A percentile compares a stretch with the other conserved stretches of the same genome.
Evolutionary conservation across 345 rosid genomes (phyloP).

Genomic region (Syzygium aromaticum): DNA sequence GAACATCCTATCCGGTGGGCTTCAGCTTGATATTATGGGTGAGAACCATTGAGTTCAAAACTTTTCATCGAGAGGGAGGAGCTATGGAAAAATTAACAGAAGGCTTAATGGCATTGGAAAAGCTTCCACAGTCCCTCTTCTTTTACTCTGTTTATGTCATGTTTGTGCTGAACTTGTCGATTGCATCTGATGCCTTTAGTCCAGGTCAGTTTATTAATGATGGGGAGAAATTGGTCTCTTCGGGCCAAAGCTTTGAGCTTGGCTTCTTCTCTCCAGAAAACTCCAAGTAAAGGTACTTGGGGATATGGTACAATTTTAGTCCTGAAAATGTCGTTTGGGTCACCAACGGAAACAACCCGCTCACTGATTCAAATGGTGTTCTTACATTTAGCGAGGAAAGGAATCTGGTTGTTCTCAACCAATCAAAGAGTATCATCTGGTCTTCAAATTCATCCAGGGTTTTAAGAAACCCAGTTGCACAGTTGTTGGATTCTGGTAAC

Average conservation of each 20-base stretch:
- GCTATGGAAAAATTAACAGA: neutral
- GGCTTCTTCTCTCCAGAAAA: conserved; percentile 6
- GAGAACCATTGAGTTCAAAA: neutral
- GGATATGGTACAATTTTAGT: conserved; percentile 20
- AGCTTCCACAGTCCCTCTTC: neutral
- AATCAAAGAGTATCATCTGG: conserved; percentile 2
- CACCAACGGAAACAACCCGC: conserved; percentile 25
- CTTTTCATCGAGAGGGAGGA: neutral
- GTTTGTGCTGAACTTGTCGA: neutral
- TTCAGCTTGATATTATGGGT: neutral
- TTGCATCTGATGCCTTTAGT: neutral
- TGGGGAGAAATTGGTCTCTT: neutral
- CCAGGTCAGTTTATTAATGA: neutral
- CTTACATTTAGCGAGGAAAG: conserved; percentile 8
- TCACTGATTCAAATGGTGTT: neutral
- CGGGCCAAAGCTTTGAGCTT: conserved; percentile 1
- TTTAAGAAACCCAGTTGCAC: conserved; percentile 5
- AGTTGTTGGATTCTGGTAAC: conserved; percentile 24
- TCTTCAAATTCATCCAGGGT: conserved; percentile 8
- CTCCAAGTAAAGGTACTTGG: conserved; percentile 10
- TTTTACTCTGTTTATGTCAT: neutral
- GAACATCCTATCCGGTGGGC: neutral
- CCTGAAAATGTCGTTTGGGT: conserved; percentile 19
- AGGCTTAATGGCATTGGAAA: neutral
- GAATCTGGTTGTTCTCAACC: conserved; percentile 3